Base-by-base conservation (phyloP, 495 filamentous ascomycete genomes). In the Aspergillus affinis region DNA sequence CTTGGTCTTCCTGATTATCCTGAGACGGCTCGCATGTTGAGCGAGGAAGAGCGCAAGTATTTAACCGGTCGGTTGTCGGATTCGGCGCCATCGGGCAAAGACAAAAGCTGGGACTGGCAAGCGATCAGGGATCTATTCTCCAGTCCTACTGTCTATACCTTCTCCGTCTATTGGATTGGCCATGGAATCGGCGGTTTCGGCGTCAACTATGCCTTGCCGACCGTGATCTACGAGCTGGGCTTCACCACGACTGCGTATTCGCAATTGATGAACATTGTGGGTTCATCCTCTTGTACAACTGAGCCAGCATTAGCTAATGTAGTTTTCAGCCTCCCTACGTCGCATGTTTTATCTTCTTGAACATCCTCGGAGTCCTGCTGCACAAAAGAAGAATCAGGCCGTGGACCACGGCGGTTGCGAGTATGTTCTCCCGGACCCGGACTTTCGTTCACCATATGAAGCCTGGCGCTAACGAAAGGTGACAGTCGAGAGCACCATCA, bases 171-270 rank as follows among this genome's bases (percentile, higher is more conserved):
- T 48, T 75, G 73, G 76, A 73, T 75, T 51, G 67, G 67, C n/a
- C 74, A 78, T 54, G 74, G 74, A 0, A 76, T 77, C 61, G 75
- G 75, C 26, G 74, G 76, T n/a, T 79, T 76, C 55, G 75, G 75
- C 1, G 56, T 79, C 10, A 65, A 66, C 2, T 77, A 72, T 55
- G 75, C 70, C 0, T 61, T 79, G 51, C 76, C 76, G 2, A 78
- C 76, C 9, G 76, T 78, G 6, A 75, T 79, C 23, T 78, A 79
- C 50, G 71, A 78, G 53, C 63, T 79, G 3, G 76, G 76, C 0
- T 75, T 78, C 36, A 76, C 72, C 1, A 68, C 65, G 5, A 75
- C 76, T 6, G 65, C 75, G 13, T 61, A 69, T 10, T 72, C 76
- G 3, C 73, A 78, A 65, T 54, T 77, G 56, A 77, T 78, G 76